These are phyloP conservation scores for Diaporthe citrichinensis DNA, from an alignment of 2,329 filamentous ascomycete species.

Conservation along the genomic window DNA sequence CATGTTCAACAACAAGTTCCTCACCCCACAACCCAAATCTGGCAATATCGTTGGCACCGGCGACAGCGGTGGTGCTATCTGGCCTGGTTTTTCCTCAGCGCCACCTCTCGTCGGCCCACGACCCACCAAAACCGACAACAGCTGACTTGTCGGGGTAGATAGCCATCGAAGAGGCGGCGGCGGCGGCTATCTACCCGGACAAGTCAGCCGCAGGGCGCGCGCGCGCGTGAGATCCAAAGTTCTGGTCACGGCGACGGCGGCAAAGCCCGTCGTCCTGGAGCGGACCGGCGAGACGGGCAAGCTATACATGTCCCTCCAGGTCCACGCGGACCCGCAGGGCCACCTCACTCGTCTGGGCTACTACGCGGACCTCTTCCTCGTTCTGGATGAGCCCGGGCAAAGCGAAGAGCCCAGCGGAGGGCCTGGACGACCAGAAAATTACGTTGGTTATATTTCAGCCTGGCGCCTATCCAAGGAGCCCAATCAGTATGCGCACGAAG, in stretches of 20 bases:
- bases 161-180: neutral
- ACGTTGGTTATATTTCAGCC: constrained; percentile 14
- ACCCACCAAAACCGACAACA: neutral
- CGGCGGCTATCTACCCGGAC: neutral
- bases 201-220: neutral
- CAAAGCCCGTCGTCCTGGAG: neutral
- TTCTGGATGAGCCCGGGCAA: neutral
- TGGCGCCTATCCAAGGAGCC: constrained; percentile 25
- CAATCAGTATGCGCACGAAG: neutral
- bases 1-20: neutral
- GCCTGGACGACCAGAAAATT: neutral
- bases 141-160: neutral
- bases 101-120: no score
- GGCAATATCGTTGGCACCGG: no score
- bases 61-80: no score
- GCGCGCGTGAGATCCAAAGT: neutral
- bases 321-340: constrained; percentile 10
- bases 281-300: neutral
- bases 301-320: constrained; percentile 8
- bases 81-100: no score
- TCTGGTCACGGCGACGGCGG: neutral
- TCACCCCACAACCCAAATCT: no score
- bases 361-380: constrained; percentile 16
- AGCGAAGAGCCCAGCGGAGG: no score
- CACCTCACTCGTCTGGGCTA: constrained; percentile 18